A percentile compares a stretch with the other conserved stretches of the same genome.
phyloP scores from a whole-genome alignment of 169 alveolate genomes.

The Toxoplasma gondii region DNA sequence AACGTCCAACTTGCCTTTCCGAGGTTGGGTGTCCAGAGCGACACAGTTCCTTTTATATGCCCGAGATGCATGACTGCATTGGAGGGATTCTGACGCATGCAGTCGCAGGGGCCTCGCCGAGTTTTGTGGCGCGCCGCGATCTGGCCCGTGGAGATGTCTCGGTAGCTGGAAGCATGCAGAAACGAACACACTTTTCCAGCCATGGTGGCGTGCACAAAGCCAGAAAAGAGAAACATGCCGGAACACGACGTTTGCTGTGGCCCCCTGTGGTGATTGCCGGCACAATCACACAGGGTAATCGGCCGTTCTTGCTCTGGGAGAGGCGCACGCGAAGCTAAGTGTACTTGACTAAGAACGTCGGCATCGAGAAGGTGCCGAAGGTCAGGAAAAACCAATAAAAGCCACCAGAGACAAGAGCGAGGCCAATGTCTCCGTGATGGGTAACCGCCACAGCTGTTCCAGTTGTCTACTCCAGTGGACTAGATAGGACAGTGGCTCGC shows the following conservation, averaged over 20 bases:
- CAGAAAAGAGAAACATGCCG: background rate
- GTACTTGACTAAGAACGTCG: too few species aligned
- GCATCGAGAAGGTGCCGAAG: too few species aligned
- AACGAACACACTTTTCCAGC: background rate
- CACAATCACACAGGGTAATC: too few species aligned
- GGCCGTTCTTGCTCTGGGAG: too few species aligned
- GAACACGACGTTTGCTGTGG: background rate
- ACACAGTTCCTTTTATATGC: conserved; percentile 89
- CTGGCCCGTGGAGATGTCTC: conserved; percentile 91
- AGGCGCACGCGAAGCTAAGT: too few species aligned
- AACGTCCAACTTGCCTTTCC: conserved; percentile 32
- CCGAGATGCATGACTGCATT: conserved; percentile 91
- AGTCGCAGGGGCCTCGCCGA: conserved; percentile 83
- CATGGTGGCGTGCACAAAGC: background rate
- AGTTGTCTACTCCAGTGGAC: too few species aligned
- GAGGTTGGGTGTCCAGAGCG: conserved; percentile 92
- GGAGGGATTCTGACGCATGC: conserved; percentile 81
- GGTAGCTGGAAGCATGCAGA: conserved; percentile 72
- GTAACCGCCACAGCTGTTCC: too few species aligned
- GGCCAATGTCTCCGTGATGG: too few species aligned
- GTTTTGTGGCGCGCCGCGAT: conserved; percentile 85
- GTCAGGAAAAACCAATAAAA: too few species aligned
- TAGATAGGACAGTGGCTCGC: too few species aligned
- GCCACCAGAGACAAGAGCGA: too few species aligned
- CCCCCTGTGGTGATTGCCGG: too few species aligned